phyloP scores from a whole-genome alignment of 495 filamentous ascomycete genomes.

The Penicillium malachiteum region DNA sequence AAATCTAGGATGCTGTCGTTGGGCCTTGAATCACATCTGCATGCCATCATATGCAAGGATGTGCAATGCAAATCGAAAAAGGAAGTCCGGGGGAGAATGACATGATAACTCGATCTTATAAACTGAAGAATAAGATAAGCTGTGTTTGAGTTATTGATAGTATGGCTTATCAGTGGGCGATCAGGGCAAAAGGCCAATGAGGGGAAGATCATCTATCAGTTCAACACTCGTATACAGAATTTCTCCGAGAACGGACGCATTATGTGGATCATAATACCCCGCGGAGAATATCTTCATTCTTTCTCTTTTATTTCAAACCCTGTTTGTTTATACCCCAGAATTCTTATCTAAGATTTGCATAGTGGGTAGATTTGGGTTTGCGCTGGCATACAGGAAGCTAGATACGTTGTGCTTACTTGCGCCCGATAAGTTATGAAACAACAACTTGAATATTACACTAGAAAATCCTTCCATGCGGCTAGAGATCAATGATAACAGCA shows the following conservation, averaged over 20 bases:
- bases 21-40: background rate
- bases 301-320: background rate
- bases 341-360: background rate
- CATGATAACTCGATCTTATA: background rate
- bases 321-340: background rate
- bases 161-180: background rate
- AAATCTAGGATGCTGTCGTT: background rate
- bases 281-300: background rate
- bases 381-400: too few species aligned
- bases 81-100: conserved; percentile 26
- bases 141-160: background rate
- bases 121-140: background rate
- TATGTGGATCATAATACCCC: background rate
- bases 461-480: too few species aligned
- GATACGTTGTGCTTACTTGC: too few species aligned
- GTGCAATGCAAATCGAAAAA: conserved; percentile 15
- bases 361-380: background rate
- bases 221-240: background rate
- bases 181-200: background rate
- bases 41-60: conserved; percentile 5
- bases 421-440: too few species aligned
- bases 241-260: conserved; percentile 10
- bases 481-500: too few species aligned
- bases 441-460: too few species aligned
- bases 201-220: background rate